Base-by-base conservation (phyloP, 768 basidiomycete species). In the Filobasidium wieringae region DNA sequence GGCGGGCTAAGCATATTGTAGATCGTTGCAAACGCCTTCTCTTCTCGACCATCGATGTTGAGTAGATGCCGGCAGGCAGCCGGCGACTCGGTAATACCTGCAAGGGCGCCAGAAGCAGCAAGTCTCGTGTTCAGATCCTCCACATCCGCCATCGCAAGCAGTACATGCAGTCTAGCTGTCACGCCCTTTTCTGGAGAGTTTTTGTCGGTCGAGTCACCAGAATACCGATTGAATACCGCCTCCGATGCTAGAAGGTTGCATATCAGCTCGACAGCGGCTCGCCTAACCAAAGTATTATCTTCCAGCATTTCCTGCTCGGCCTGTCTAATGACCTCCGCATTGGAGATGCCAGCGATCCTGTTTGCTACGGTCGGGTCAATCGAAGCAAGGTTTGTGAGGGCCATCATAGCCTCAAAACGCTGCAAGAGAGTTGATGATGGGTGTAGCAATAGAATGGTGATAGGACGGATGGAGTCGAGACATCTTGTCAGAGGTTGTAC, bases 401-500 rank as follows among this genome's bases (percentile, higher is more conserved):
- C 92, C 93, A 97, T 96, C 65, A 92, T 78, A 3, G 84, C 83
- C 72, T 99, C 95, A 66, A 99, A 99, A 37, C 80, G 80, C 68
- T 95, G 89, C 6, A 97, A 76, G 32, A 86, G 79, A 45, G 75
- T 83, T 8, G 88, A 80, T 0, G 81, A 79, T 0, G 81, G 74
- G 67, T 86, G 82, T 37, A 81, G 80, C 24, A 97, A 77, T 55
- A 95, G 76, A 29, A 82, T 68, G 8, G 85, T 80, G 51, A 97
- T 77, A 0, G 91, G 91, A 1, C 84, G 80, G 56, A 95, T 82
- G n/a, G 83, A 83, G 68, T 96, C 88, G 66, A 84, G 81, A 31
- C 56, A 56, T 0, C 86, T 78, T 2, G 82, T 83, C 6, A 83
- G 82, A 37, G 82, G 79, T 59, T 87, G 81, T 7, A 91, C 86